Conservation (phyloP, 805 yeast species). For the Wickerhamomyces chaumierensis region DNA sequence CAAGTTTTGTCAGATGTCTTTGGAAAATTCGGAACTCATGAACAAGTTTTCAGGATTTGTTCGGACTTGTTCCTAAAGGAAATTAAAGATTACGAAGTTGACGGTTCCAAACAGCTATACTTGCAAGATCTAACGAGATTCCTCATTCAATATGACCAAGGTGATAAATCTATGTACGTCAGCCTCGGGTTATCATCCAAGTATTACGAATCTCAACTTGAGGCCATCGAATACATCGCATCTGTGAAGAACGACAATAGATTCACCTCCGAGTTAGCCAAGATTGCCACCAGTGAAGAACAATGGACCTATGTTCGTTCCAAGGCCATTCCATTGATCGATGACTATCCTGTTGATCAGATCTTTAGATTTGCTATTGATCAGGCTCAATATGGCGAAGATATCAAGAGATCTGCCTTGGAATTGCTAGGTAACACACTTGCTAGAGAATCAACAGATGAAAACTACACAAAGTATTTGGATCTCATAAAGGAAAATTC, state of each 20-base stretch:
- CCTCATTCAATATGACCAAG: slow-evolving; percentile 7
- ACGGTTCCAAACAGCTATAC: slow-evolving; percentile 42
- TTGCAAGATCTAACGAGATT: slow-evolving; percentile 22
- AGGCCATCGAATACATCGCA: slow-evolving; percentile 25
- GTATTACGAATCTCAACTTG: slow-evolving; percentile 33
- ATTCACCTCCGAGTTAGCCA: no score
- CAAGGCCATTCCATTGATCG: slow-evolving; percentile 18
- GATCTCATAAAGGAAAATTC: slow-evolving; percentile 7
- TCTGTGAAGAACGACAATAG: slow-evolving; percentile 1
- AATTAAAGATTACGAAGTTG: slow-evolving; percentile 18
- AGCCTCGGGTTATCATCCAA: slow-evolving; percentile 26
- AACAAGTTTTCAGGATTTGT: slow-evolving; percentile 14
- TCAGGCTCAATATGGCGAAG: slow-evolving; percentile 29
- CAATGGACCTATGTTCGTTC: slow-evolving; percentile 37
- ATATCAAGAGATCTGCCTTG: slow-evolving; percentile 34
- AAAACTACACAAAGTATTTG: slow-evolving; percentile 10
- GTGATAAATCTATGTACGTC: no score
- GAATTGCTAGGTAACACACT: slow-evolving; percentile 40
- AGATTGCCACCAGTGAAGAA: slow-evolving; percentile 14
- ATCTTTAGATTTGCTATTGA: slow-evolving; percentile 20
- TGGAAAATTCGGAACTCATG: neutral
- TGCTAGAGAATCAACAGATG: slow-evolving; percentile 19
- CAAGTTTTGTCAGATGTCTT: slow-evolving; percentile 7
- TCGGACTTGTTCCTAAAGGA: slow-evolving; percentile 26
- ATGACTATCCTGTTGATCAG: slow-evolving; percentile 15